Evolutionary conservation across 2,329 filamentous ascomycete genomes (phyloP), one percentile per base, ranked within the genome.

Genomic region (Emydomyces testavorans): DNA sequence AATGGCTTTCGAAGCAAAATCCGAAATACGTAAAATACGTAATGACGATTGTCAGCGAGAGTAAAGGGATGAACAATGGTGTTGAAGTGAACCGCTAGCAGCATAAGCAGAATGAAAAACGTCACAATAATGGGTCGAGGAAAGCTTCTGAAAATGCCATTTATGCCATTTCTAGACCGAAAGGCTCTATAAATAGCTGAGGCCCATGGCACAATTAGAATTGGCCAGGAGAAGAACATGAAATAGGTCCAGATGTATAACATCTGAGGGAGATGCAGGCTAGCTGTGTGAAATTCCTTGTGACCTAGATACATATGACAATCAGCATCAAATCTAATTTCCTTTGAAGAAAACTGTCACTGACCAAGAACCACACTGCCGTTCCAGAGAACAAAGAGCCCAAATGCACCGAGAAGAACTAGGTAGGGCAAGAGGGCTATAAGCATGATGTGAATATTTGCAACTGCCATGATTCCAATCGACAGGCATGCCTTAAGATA

Each of bases 51-150:
- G 65, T 98, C 92, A 28, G 92, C 92, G 0, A 96, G 76, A 0
- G 89, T 94, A 62, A 96, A 98, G 0, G 92, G 90, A 60, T 98
- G 92, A 36, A 96, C 78, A 53, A 94, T 83, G 28, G 92, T 98
- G 72, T 95, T 96, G 73, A 77, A 83, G 53, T 78, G 77, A 20
- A 95, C 79, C 2, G 73, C 65, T 5, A 62, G 57, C 15, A 72
- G 57, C 54, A 75, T 75, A 6, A 69, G 29, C 4, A 64, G 54
- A 6, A 71, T 53, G 43, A 69, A 63, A 16, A 57, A 48, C 2
- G 68, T 13, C 0, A 62, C 51, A 3, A 72, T 58, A 21, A 60
- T 52, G 3, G 67, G 5, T 10, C 67, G 62, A 2, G 74, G 72
- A 4, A 68, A 53, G 8, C 3, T 32, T 39, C 18, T 32, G 23